A percentile compares a stretch with the other conserved stretches of the same genome.
These are phyloP conservation scores for Botrytis elliptica DNA, from an alignment of 2,329 filamentous ascomycete genomes.

Conservation along the genomic window DNA sequence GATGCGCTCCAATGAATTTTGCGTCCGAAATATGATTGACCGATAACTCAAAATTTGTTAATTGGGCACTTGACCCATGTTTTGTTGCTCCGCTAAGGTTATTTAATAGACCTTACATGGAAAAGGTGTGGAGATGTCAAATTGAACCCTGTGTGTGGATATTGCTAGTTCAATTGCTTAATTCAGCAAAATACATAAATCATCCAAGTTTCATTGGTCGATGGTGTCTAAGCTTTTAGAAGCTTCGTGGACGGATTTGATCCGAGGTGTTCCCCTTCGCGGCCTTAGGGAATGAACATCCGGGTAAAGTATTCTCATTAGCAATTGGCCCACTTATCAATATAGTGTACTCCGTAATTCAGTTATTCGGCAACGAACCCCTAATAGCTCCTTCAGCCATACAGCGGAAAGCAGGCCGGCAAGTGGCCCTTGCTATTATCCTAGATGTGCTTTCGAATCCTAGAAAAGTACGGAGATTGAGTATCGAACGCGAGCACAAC, in stretches of 20 bases:
- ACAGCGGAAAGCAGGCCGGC: neutral
- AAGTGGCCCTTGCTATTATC: neutral
- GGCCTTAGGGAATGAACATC: neutral
- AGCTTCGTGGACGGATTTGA: neutral
- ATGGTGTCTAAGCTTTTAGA: neutral
- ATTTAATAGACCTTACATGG: neutral
- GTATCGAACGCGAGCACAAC: neutral
- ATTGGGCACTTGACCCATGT: constrained; percentile 36
- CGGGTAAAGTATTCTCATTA: neutral
- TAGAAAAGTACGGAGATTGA: neutral
- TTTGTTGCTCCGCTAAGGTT: neutral
- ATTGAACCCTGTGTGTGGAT: neutral
- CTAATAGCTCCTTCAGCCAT: neutral
- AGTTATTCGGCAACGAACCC: neutral
- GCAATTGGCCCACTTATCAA: neutral
- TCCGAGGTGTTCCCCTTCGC: neutral
- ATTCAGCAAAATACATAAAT: neutral
- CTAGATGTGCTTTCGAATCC: neutral
- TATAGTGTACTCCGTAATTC: neutral
- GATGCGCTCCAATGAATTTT: neutral
- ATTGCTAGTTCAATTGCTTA: neutral
- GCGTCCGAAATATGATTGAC: neutral
- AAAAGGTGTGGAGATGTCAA: neutral
- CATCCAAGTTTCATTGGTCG: constrained; percentile 27
- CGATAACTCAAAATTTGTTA: neutral